Conservation (phyloP, 116 monocot species). For the Zostera marina region DNA sequence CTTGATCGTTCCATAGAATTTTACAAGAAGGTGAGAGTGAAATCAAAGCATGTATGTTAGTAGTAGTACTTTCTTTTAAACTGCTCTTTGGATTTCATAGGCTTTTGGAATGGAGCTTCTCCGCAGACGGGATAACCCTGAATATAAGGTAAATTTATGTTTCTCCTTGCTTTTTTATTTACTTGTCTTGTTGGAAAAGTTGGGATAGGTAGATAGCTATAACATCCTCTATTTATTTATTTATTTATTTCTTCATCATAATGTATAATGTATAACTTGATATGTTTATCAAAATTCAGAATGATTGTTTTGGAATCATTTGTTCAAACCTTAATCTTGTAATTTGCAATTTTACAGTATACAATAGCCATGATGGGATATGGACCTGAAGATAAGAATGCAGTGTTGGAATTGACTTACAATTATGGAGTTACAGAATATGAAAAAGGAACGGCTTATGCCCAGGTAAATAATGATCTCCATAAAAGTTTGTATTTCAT, state of each 20-base stretch:
- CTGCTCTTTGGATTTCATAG: conserved; percentile 4
- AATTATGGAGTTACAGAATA: conserved; percentile 50
- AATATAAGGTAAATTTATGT: conserved; percentile 30
- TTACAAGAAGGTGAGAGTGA: conserved; percentile 41
- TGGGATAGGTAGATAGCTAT: too few relatives aligned
- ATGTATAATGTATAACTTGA: background rate
- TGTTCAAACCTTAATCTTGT: too few relatives aligned
- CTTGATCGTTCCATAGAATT: conserved; percentile 47
- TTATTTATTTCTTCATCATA: background rate
- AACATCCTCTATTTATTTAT: background rate
- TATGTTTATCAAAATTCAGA: too few relatives aligned
- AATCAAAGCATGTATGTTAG: background rate
- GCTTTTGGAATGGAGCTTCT: conserved; percentile 73
- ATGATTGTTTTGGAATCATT: background rate
- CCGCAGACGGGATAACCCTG: conserved; percentile 43
- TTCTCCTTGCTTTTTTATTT: background rate
- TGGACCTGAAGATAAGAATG: conserved; percentile 66
- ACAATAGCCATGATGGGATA: conserved; percentile 74
- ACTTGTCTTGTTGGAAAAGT: background rate
- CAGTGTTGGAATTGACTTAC: conserved; percentile 57
- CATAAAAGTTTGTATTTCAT: too few relatives aligned
- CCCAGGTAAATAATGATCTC: conserved; percentile 24
- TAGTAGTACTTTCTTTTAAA: background rate
- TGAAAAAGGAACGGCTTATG: conserved; percentile 53
- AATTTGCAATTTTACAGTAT: conserved; percentile 24